phyloP scores from a whole-genome alignment of 768 basidiomycete species.

The Xerocomellus amylosporus region DNA sequence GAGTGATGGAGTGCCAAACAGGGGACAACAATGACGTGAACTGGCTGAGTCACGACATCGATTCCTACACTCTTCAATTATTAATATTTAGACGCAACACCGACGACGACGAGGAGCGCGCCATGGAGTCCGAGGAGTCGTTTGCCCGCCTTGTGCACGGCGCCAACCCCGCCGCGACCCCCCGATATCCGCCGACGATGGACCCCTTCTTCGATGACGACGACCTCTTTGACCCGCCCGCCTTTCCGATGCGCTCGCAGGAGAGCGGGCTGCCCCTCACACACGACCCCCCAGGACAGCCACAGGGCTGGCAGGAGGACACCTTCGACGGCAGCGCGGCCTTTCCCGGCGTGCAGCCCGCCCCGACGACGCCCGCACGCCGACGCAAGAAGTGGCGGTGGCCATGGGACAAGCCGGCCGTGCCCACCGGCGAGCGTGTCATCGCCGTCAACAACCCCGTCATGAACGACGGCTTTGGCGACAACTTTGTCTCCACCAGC shows the following conservation, averaged over 20 bases:
- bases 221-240: constrained; percentile 31
- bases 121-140: constrained; percentile 30
- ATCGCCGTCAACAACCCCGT: constrained; percentile 77
- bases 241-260: constrained; percentile 40
- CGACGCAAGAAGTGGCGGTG: constrained; percentile 58
- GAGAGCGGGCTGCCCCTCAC: constrained; percentile 58
- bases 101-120: constrained; percentile 14
- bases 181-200: constrained; percentile 56
- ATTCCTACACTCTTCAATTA: no score
- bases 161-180: constrained; percentile 25
- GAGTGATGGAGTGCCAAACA: constrained; percentile 8
- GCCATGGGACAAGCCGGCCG: constrained; percentile 77
- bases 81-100: no score
- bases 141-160: constrained; percentile 28
- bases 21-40: constrained; percentile 7
- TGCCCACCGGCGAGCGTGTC: constrained; percentile 69
- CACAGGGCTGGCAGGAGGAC: constrained; percentile 72
- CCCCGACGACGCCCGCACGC: constrained; percentile 16
- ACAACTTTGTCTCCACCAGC: constrained; percentile 89
- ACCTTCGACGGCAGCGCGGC: constrained; percentile 44
- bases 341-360: constrained; percentile 33
- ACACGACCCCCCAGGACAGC: constrained; percentile 52
- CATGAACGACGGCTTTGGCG: constrained; percentile 64
- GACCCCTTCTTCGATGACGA: constrained; percentile 86
- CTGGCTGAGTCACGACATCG: neutral